These are phyloP conservation scores for Lactarius sp. DNA, from an alignment of 768 basidiomycete genomes.

Conservation along the genomic window DNA sequence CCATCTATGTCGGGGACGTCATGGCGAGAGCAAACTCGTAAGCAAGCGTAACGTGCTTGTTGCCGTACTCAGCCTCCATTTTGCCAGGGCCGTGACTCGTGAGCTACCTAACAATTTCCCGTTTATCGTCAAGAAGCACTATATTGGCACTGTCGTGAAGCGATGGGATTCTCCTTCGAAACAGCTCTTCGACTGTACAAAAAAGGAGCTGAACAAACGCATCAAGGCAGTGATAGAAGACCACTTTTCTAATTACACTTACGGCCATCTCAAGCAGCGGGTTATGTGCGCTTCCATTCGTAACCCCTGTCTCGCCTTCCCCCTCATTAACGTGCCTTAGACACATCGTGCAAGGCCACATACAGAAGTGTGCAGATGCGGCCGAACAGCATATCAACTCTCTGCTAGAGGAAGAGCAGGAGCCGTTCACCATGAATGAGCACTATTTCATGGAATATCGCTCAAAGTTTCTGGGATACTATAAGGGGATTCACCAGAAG, in stretches of 20 bases:
- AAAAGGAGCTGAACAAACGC: not conserved
- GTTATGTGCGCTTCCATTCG: not conserved
- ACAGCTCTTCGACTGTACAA: slow-evolving; percentile 24
- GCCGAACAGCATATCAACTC: not conserved
- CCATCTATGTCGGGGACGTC: not conserved
- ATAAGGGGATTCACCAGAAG: slow-evolving; percentile 12
- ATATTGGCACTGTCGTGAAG: slow-evolving; percentile 21
- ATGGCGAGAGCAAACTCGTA: not conserved
- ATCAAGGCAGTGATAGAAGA: not conserved
- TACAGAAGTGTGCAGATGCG: not conserved
- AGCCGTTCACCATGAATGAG: not conserved
- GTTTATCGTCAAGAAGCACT: slow-evolving; percentile 33
- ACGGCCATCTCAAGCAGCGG: not conserved
- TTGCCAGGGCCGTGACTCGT: slow-evolving; percentile 40
- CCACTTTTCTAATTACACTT: not conserved
- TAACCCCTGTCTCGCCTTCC: not conserved
- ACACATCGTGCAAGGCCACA: not conserved
- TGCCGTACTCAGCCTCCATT: not conserved
- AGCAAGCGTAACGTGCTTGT: not conserved
- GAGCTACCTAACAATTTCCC: slow-evolving; percentile 63
- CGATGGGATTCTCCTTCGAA: slow-evolving; percentile 25
- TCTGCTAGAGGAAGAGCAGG: not conserved
- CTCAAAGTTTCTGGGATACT: not conserved
- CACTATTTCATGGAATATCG: not conserved
- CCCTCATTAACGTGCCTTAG: not conserved